Evolutionary conservation across 495 filamentous ascomycete genomes (phyloP).

Genomic region (Jackrogersella multiformis): DNA sequence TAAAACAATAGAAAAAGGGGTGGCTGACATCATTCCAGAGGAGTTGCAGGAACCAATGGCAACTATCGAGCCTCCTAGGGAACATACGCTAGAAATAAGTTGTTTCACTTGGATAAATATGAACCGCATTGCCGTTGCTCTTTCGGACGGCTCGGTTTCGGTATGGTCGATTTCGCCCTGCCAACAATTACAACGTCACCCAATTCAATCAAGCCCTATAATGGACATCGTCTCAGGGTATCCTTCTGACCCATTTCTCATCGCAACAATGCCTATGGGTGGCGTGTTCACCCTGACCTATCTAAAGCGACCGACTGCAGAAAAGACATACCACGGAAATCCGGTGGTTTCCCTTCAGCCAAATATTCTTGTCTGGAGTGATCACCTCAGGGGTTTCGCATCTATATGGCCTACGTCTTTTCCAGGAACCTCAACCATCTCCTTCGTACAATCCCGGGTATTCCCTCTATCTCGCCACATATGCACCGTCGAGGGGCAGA

Average conservation of each 20-base stretch:
- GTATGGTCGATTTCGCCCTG: conserved; percentile 59
- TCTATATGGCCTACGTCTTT: conserved; percentile 57
- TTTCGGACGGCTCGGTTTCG: conserved; percentile 58
- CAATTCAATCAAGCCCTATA: conserved; percentile 54
- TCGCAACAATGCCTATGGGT: conserved; percentile 57
- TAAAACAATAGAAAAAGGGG: not conserved
- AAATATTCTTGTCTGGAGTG: conserved; percentile 57
- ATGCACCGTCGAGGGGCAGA: conserved; percentile 54
- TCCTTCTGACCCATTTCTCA: conserved; percentile 55
- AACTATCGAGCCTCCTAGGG: conserved; percentile 51
- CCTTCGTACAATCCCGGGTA: conserved; percentile 56
- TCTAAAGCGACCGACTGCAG: conserved; percentile 54
- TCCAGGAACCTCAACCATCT: conserved; percentile 55
- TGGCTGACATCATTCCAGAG: conserved; percentile 46
- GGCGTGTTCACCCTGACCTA: conserved; percentile 57
- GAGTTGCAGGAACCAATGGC: conserved; percentile 51
- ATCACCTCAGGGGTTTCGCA: conserved; percentile 57
- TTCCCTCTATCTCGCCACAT: conserved; percentile 58
- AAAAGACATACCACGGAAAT: conserved; percentile 57
- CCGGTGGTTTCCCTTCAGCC: conserved; percentile 58
- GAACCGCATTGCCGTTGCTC: conserved; percentile 58
- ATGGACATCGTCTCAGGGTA: conserved; percentile 59
- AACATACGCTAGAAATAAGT: conserved; percentile 56
- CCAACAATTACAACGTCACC: conserved; percentile 51
- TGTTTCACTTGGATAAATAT: conserved; percentile 59